A percentile compares a stretch with the other conserved stretches of the same genome.
Conservation (phyloP, 805 yeast species). For the Metschnikowia bowlesiae region DNA sequence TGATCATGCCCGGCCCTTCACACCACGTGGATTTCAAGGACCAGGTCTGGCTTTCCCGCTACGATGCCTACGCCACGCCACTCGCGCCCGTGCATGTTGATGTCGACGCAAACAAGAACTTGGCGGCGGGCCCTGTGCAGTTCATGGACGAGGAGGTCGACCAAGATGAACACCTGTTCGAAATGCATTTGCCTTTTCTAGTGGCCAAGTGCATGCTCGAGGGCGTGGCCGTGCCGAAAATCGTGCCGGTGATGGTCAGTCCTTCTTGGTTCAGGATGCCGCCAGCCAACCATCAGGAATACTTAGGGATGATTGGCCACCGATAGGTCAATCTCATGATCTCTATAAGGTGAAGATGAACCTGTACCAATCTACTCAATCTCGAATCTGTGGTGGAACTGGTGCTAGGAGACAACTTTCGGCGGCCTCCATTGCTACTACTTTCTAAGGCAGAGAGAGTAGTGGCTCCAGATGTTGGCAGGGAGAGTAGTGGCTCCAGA, state of each 20-base stretch:
- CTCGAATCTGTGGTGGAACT: too few relatives aligned
- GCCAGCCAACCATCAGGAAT: too few relatives aligned
- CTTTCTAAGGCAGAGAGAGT: too few relatives aligned
- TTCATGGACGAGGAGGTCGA: slow-evolving; percentile 60
- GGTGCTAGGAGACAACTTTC: too few relatives aligned
- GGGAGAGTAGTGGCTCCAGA: too few relatives aligned
- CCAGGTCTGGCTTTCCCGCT: slow-evolving; percentile 50
- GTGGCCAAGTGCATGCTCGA: slow-evolving; percentile 42
- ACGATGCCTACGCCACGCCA: slow-evolving; percentile 68
- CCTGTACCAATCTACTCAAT: too few relatives aligned
- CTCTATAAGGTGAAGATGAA: too few relatives aligned
- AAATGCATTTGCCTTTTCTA: slow-evolving; percentile 86
- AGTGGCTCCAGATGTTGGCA: too few relatives aligned
- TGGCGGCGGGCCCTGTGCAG: slow-evolving; percentile 41
- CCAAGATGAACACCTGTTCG: slow-evolving; percentile 86
- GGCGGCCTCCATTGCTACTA: too few relatives aligned
- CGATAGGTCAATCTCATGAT: too few relatives aligned
- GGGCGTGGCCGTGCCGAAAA: slow-evolving; percentile 34
- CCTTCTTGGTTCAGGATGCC: too few relatives aligned
- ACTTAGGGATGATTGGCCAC: too few relatives aligned
- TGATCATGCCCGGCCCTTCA: slow-evolving; percentile 87
- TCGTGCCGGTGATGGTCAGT: slow-evolving; percentile 73
- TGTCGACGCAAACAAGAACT: slow-evolving; percentile 31
- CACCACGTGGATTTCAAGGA: slow-evolving; percentile 81
- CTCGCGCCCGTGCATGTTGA: slow-evolving; percentile 74